These are phyloP conservation scores for Botrytis hyacinthi DNA, from an alignment of 2,329 filamentous ascomycete species.

Conservation along the genomic window DNA sequence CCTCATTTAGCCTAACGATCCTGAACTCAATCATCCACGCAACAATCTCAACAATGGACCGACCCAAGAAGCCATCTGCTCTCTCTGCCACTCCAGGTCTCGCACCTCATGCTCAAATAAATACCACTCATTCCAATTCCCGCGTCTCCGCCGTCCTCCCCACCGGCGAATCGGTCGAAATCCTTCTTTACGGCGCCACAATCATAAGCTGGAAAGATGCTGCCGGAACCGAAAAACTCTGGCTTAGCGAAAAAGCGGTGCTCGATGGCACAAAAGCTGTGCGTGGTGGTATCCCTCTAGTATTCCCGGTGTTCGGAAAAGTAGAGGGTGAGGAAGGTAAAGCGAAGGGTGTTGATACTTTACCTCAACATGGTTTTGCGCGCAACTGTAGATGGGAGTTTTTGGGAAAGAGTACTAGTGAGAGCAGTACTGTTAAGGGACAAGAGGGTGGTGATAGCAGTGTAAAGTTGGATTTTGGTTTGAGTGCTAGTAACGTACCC, in stretches of 20 bases:
- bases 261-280: conserved; percentile 88
- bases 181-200: conserved; percentile 89
- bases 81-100: conserved; percentile 71
- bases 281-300: conserved; percentile 84
- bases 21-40: conserved; percentile 13
- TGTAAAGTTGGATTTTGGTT: conserved; percentile 94
- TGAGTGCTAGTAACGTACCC: conserved; percentile 70
- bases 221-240: conserved; percentile 77
- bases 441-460: conserved; percentile 55
- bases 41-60: conserved; percentile 61
- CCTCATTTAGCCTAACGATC: conserved; percentile 3
- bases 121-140: conserved; percentile 67
- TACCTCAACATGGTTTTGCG: conserved; percentile 94
- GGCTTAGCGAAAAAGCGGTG: conserved; percentile 75
- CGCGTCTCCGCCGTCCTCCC: conserved; percentile 78
- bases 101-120: conserved; percentile 73
- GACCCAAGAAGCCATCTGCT: conserved; percentile 77
- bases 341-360: conserved; percentile 55
- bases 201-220: conserved; percentile 90
- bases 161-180: conserved; percentile 79
- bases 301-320: conserved; percentile 93
- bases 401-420: conserved; percentile 78
- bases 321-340: conserved; percentile 75
- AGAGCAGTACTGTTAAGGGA: conserved; percentile 26
- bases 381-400: conserved; percentile 91